These are phyloP conservation scores for Penicillium sp. DNA, from an alignment of 2,329 filamentous ascomycete genomes.

Conservation along the genomic window DNA sequence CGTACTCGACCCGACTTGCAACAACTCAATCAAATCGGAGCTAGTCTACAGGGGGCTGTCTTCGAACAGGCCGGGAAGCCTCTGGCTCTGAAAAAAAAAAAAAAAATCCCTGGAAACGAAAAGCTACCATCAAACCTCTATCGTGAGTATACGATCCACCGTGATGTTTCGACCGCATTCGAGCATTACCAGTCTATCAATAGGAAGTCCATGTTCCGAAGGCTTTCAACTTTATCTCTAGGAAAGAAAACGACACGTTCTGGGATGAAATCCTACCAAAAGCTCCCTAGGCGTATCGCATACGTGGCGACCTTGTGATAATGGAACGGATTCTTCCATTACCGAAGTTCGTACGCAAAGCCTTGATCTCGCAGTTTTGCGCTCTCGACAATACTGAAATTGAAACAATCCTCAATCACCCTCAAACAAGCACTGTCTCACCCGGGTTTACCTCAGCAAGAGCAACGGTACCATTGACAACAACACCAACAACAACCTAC, in stretches of 20 bases:
- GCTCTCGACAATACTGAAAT: not conserved
- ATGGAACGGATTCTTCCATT: constrained; percentile 13
- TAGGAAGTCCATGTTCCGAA: not conserved
- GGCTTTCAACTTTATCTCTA: not conserved
- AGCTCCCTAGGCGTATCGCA: not conserved
- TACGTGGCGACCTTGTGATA: constrained; percentile 2
- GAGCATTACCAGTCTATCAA: not conserved
- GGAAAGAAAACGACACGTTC: not conserved
- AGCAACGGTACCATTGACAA: not conserved
- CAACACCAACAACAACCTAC: not conserved
- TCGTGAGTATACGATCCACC: constrained; percentile 6
- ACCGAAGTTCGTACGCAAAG: constrained; percentile 8
- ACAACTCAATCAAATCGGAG: constrained; percentile 11
- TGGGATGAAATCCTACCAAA: constrained; percentile 9
- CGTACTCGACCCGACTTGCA: constrained; percentile 6
- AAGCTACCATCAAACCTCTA: not conserved
- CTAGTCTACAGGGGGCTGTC: constrained; percentile 9
- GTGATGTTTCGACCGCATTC: constrained; percentile 3
- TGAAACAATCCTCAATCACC: not conserved
- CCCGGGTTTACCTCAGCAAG: constrained; percentile 7
- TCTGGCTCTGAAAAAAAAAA: constrained; percentile 8
- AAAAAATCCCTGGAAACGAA: constrained; percentile 14
- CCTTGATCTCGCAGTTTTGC: constrained; percentile 5
- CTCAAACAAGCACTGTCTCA: constrained; percentile 13
- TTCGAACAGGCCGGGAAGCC: constrained; percentile 11